Evolutionary conservation across 1,284 basidiomycete species (phyloP).

Genomic region (Apiotrichum mycotoxinovorans): DNA sequence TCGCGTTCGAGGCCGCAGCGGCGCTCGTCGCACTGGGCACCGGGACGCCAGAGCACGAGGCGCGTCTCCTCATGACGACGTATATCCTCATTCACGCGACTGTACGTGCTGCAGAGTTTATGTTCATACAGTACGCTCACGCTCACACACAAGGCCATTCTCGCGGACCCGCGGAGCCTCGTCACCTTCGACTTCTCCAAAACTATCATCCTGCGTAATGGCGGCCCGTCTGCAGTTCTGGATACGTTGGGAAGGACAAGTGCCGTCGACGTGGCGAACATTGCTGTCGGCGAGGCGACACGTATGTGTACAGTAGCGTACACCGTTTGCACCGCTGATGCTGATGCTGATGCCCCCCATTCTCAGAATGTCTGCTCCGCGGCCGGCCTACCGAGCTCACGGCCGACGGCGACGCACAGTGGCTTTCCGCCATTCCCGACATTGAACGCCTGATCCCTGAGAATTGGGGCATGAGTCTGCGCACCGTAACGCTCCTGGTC

Average conservation of each 20-base stretch:
- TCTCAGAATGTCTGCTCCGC: constrained; percentile 5
- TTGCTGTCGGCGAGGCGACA: no score
- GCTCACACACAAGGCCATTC: background rate
- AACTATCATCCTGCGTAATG: background rate
- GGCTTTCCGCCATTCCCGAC: constrained; percentile 4
- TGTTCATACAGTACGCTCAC: no score
- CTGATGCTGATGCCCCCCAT: no score
- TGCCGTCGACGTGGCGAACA: no score
- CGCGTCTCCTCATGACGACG: constrained; percentile 6
- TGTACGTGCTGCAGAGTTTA: background rate
- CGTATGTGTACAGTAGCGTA: no score
- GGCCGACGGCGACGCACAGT: background rate
- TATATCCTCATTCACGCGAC: background rate
- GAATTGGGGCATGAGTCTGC: constrained; percentile 2
- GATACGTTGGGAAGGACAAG: background rate
- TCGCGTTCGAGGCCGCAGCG: background rate
- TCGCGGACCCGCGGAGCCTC: constrained; percentile 4
- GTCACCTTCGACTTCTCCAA: background rate
- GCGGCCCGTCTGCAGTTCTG: background rate
- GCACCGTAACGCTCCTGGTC: constrained; percentile 4
- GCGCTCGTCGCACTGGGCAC: no score
- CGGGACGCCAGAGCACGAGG: background rate
- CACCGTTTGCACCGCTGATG: no score
- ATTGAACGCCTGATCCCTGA: constrained; percentile 7
- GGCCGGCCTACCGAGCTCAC: constrained; percentile 6